phyloP scores from a whole-genome alignment of 106 monocot genomes.

The Dioscorea dumetorum region DNA sequence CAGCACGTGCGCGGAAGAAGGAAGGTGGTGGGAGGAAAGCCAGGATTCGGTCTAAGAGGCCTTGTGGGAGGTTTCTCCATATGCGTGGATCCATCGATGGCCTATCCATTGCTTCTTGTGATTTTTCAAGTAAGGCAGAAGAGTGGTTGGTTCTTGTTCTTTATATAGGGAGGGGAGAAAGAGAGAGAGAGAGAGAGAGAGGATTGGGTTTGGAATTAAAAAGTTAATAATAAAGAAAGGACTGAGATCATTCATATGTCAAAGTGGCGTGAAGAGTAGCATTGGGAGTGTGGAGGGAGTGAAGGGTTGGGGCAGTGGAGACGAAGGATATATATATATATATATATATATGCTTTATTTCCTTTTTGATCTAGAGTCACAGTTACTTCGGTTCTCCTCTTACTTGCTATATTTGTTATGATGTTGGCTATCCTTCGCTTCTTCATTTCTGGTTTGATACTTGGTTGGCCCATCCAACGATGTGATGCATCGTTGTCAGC shows the following conservation, averaged over 20 bases:
- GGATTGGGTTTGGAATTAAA: neutral
- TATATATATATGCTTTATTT: no score
- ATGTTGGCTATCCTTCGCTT: conserved; percentile 4
- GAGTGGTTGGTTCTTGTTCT: neutral
- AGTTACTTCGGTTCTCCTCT: conserved; percentile 6
- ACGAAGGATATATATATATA: no score
- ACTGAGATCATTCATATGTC: neutral
- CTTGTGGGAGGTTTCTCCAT: conserved; percentile 52
- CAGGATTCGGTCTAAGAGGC: conserved; percentile 56
- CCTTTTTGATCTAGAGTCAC: conserved; percentile 22
- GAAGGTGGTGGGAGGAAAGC: conserved; percentile 48
- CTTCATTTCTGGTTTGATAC: neutral
- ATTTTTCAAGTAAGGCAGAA: neutral
- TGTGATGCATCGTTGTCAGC: conserved; percentile 15
- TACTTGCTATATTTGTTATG: conserved; percentile 34
- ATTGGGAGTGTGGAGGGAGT: neutral
- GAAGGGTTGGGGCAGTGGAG: no score
- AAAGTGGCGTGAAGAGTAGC: neutral
- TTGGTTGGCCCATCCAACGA: conserved; percentile 2
- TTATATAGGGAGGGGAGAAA: neutral
- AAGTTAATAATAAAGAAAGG: no score
- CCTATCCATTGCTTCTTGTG: neutral
- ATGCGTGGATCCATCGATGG: conserved; percentile 37
- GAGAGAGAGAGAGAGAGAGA: conserved; percentile 7
- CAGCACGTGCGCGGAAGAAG: conserved; percentile 55